Percentiles rank a stretch among this genome's conserved stretches.
Evolutionary conservation across 108 stramenopile species (phyloP).

Genomic region (Conticribra weissflogii): DNA sequence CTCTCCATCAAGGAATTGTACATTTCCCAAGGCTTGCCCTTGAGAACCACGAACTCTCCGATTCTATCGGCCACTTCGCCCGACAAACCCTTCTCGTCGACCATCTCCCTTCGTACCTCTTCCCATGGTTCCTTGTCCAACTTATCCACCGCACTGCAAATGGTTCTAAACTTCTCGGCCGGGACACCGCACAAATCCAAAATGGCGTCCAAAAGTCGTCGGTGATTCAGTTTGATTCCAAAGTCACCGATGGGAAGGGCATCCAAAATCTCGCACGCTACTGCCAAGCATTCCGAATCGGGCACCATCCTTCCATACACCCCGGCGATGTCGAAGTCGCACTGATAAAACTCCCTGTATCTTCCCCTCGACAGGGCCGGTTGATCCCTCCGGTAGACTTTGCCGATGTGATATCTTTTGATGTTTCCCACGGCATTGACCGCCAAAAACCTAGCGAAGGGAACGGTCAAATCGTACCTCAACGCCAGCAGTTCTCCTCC

Average conservation of each 20-base stretch:
- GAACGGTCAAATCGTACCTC: slow-evolving; percentile 92
- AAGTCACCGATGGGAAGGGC: slow-evolving; percentile 89
- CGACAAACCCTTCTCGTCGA: slow-evolving; percentile 86
- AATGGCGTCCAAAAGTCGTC: slow-evolving; percentile 87
- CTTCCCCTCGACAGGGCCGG: slow-evolving; percentile 79
- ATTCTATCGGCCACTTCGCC: slow-evolving; percentile 84
- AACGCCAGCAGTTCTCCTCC: slow-evolving; percentile 84
- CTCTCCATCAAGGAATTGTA: slow-evolving; percentile 58
- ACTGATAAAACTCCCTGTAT: slow-evolving; percentile 95
- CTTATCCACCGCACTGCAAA: slow-evolving; percentile 94
- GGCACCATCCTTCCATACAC: slow-evolving; percentile 81
- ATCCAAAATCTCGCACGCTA: slow-evolving; percentile 86
- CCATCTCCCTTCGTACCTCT: slow-evolving; percentile 82
- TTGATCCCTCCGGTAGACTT: slow-evolving; percentile 92
- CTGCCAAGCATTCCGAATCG: slow-evolving; percentile 86
- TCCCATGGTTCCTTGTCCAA: slow-evolving; percentile 91
- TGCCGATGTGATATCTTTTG: slow-evolving; percentile 90
- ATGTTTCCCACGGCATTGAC: slow-evolving; percentile 88
- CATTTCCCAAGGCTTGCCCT: slow-evolving; percentile 73
- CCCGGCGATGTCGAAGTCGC: slow-evolving; percentile 92
- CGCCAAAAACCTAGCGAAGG: slow-evolving; percentile 91
- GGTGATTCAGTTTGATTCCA: slow-evolving; percentile 90
- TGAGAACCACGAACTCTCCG: slow-evolving; percentile 80
- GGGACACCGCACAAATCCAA: slow-evolving; percentile 91
- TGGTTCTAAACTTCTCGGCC: slow-evolving; percentile 85